Base-by-base conservation (phyloP, 1,139 yeast species). In the Chernovozyma aurita region DNA sequence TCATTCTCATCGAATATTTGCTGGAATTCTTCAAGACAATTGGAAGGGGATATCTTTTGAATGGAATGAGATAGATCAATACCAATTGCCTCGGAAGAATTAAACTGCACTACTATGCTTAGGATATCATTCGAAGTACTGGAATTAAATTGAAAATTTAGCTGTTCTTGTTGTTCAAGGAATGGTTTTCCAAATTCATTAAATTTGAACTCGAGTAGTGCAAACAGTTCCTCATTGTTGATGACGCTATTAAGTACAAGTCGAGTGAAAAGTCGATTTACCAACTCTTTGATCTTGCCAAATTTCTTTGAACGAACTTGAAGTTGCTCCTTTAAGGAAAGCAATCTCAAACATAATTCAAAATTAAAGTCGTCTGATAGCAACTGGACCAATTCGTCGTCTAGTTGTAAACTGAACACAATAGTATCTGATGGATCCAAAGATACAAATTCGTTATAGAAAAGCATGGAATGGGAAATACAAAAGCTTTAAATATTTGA, bases 21-120 rank as follows among this genome's bases (percentile, higher is more conserved):
- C 18, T 49, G 47, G 44, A 78, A 80, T 24, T 74, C 67, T 0
- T 48, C 52, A 37, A 79, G 46, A 40, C 63, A 63, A 14, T 59
- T 61, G 1, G 52, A 42, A 0, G 52, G 36, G 11, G 69, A 60
- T 2, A 64, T 49, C 3, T 65, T 57, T 45, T 80, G 86, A 3
- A 42, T 35, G 0, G 70, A 58, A 43, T 78, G 79, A 0, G 87
- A 82, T 22, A 83, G 56, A 49, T 83, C 94, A 0, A 81, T 52
- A 0, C 92, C 92, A 3, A 81, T 53, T 0, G 69, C 65, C 0
- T 42, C 39, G 4, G 43, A 32, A 0, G 42, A 31, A 3, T 58
- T 42, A 29, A 58, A 46, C 25, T 63, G 63, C 0, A 81, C 57
- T 0, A 63, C 74, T 18, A 80, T 50, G 17, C 71, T 50, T 2